Percentiles rank a stretch among this genome's conserved stretches.
Evolutionary conservation across 371 early-diverging fungal species (phyloP).

Genomic region (Phascolomyces articulosus): DNA sequence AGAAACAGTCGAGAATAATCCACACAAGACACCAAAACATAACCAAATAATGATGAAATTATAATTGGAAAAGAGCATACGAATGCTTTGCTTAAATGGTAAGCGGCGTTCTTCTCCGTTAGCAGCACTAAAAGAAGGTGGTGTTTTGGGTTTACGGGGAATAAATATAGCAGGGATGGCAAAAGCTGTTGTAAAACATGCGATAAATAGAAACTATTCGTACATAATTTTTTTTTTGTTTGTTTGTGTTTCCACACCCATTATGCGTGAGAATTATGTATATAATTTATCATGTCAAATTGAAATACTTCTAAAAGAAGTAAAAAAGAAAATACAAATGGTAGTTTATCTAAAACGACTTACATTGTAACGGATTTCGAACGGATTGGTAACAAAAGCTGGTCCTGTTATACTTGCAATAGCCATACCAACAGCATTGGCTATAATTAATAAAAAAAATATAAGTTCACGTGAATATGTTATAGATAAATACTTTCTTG

Average conservation of each 20-base stretch:
- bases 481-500: too few species aligned
- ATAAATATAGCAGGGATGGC: conserved; percentile 55
- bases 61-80: conserved; percentile 51
- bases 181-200: conserved; percentile 45
- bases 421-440: conserved; percentile 52
- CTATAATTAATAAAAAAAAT: conserved; percentile 18
- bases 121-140: conserved; percentile 52
- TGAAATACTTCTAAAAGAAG: not conserved
- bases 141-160: conserved; percentile 57
- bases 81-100: conserved; percentile 48
- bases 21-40: conserved; percentile 62
- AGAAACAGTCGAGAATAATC: conserved; percentile 64
- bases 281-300: too few species aligned
- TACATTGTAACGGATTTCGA: not conserved
- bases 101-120: conserved; percentile 28
- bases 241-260: too few species aligned
- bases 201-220: conserved; percentile 47
- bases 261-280: too few species aligned
- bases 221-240: too few species aligned
- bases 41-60: conserved; percentile 59
- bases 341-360: not conserved
- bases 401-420: conserved; percentile 45
- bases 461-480: not conserved
- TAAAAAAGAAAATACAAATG: not conserved
- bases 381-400: conserved; percentile 24